Base-by-base conservation (phyloP, 495 filamentous ascomycete species). In the Xylaria scruposa region DNA sequence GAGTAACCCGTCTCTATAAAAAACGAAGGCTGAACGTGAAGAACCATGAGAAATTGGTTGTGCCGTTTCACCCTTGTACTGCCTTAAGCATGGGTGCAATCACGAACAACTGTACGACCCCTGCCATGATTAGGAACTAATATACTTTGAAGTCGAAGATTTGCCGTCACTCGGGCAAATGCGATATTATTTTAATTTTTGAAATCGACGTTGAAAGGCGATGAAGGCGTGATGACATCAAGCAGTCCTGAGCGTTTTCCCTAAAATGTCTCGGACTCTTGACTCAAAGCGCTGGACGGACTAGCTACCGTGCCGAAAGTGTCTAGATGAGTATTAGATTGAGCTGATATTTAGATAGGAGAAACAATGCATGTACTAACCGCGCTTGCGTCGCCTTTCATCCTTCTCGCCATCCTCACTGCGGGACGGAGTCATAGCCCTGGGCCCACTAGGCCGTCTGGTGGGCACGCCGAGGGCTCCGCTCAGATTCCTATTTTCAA, bases 201-300 rank as follows among this genome's bases (percentile, higher is more conserved):
- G 74, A 76, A 79, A 66, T 76, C 60, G 59, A 79, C 61, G 4
- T 74, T 42, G 70, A 79, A 79, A 31, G 77, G 77, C 40, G 74
- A 79, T 26, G 64, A 60, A 56, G 77, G 72, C 40, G 53, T 29
- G 59, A 74, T 69, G 31, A 75, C 49, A 46, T 75, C 76, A 78
- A 78, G 74, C 47, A 69, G 19, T 54, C 59, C 72, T 59, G 72
- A 47, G 47, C 72, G 72, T 71, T 75, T 74, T 64, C 49, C 68
- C 81, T 84, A 88, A 72, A 87, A 88, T 36, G 86, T 87, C 73
- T 88, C 86, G 31, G 83, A 85, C 68, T 88, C 86, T 65, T 83
- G 84, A 70, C 77, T 79, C 26, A 79, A 64, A 60, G 62, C 77
- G 70, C 77, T 79, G 3, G 74, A 71, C 46, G 77, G 74, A 42